phyloP scores from a whole-genome alignment of 768 basidiomycete genomes.

The Phallus indusiatus region DNA sequence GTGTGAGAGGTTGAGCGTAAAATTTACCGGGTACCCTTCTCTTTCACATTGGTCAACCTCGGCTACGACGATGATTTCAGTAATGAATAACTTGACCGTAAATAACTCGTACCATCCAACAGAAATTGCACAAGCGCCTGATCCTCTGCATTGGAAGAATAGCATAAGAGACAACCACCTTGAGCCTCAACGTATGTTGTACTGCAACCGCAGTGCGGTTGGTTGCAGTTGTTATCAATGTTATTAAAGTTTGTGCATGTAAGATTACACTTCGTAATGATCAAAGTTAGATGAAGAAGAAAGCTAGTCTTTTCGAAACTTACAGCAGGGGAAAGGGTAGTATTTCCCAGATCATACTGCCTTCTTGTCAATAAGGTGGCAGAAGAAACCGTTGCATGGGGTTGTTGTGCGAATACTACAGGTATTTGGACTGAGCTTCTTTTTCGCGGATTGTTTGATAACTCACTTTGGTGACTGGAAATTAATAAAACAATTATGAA shows the following conservation, averaged over 20 bases:
- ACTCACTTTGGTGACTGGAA: background rate
- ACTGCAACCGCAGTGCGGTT: conserved; percentile 4
- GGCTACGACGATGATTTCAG: background rate
- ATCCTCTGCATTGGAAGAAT: background rate
- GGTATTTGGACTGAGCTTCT: background rate
- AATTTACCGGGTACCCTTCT: background rate
- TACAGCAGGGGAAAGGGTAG: background rate
- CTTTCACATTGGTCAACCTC: conserved; percentile 2
- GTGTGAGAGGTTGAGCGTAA: background rate
- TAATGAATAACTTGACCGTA: background rate
- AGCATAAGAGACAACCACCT: conserved; percentile 3
- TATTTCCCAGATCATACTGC: background rate
- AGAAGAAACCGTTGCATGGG: background rate
- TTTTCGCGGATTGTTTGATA: background rate
- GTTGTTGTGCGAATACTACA: background rate
- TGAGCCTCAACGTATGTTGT: background rate
- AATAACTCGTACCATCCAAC: background rate
- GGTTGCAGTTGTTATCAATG: background rate
- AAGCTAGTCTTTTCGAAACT: background rate
- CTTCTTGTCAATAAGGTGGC: background rate
- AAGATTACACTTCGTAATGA: background rate
- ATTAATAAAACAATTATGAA: background rate
- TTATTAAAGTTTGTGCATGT: background rate
- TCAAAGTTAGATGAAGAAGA: background rate
- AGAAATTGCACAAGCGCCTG: conserved; percentile 4